Evolutionary conservation across 2,329 filamentous ascomycete species (phyloP), one percentile per base, ranked within the genome.

Genomic region (Byssoonygena ceratinophila): DNA sequence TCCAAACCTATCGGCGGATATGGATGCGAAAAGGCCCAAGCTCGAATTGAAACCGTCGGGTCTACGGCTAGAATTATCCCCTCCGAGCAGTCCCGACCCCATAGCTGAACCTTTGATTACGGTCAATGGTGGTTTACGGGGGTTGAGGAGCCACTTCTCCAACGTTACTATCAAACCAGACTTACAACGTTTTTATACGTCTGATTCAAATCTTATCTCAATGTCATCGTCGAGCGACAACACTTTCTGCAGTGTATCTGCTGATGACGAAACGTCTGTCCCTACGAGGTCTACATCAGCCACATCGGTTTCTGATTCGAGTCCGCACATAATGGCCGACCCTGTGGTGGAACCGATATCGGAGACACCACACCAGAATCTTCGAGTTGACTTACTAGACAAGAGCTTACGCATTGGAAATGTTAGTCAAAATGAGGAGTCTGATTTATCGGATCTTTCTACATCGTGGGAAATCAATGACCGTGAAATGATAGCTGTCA

Each of bases 261-360:
- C 57, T 1, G 60, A 59, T 25, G 66, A 64, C 36, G 63, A 67
- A 25, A 67, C 64, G 14, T 61, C 66, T 34, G 59, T 52, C 16
- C 65, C 66, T 25, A 66, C 65, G 4, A 59, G 60, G 25, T 70
- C 68, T 8, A 71, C 66, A 9, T 53, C 64, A 1, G 60, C 62
- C n/a, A 71, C 69, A 12, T 71, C 68, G 2, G 58, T 68, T 11
- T 64, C 59, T 40, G 66, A 66, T 12, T 47, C 39, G n/a, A 49
- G n/a, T 31, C 6, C 36, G 6, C 31, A 47, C 18, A 4, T 50
- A 46, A 44, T 45, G 11, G 7, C 22, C 14, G 37, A 37, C 18
- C 20, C 23, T 37, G 14, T 18, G 12, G 32, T 34, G 44, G 46
- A 37, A 12, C 7, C 9, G 20, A 16, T 37, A 45, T 20, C 9